phyloP scores from a whole-genome alignment of 495 filamentous ascomycete species.

The Daldinia bambusicola region DNA sequence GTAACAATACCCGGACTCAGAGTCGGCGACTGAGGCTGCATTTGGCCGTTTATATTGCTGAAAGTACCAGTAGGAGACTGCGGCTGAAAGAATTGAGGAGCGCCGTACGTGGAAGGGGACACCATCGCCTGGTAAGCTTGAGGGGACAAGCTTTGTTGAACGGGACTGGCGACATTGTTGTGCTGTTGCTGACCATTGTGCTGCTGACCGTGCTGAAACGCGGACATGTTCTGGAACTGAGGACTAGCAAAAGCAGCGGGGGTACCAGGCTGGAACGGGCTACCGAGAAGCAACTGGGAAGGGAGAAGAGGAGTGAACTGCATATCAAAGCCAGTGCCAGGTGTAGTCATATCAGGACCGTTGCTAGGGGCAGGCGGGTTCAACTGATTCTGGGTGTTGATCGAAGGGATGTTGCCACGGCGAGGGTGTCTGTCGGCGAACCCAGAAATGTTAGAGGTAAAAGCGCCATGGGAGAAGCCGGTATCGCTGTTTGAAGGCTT shows the following conservation, averaged over 20 bases:
- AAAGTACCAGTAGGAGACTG: slow-evolving; percentile 87
- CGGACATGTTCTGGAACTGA: slow-evolving; percentile 85
- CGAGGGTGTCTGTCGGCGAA: slow-evolving; percentile 87
- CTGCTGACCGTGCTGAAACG: slow-evolving; percentile 75
- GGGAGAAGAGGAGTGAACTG: slow-evolving; percentile 96
- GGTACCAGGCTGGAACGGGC: slow-evolving; percentile 95
- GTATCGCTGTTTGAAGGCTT: slow-evolving; percentile 83
- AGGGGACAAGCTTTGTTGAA: slow-evolving; percentile 69
- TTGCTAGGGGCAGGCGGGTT: slow-evolving; percentile 53
- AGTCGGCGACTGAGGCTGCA: slow-evolving; percentile 72
- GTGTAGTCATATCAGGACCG: slow-evolving; percentile 80
- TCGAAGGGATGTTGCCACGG: slow-evolving; percentile 85
- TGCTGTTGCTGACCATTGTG: slow-evolving; percentile 70
- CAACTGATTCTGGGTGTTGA: slow-evolving; percentile 79
- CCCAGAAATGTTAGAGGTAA: slow-evolving; percentile 80
- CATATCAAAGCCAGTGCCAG: slow-evolving; percentile 94
- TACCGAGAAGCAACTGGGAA: slow-evolving; percentile 92
- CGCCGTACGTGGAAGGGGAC: slow-evolving; percentile 77
- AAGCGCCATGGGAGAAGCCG: slow-evolving; percentile 91
- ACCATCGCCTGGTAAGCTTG: slow-evolving; percentile 81
- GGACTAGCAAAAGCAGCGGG: slow-evolving; percentile 89
- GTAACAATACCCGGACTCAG: slow-evolving; percentile 82
- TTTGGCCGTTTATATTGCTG: slow-evolving; percentile 68
- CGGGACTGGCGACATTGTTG: slow-evolving; percentile 58
- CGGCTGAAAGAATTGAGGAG: slow-evolving; percentile 78